Evolutionary conservation across 306 rosid genomes (phyloP).

Genomic region (Lotus japonicus): DNA sequence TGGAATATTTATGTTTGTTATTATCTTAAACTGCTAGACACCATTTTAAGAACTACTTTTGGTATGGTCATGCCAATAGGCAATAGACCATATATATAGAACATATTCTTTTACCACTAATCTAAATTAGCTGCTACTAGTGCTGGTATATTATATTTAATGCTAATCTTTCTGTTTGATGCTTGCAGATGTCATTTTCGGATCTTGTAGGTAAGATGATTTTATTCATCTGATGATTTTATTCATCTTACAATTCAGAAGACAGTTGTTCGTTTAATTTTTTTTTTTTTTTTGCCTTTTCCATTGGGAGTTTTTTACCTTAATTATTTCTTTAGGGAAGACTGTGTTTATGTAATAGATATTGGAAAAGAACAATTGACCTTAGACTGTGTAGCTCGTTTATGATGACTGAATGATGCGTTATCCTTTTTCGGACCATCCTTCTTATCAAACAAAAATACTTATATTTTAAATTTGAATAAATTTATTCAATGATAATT

Average conservation of each 20-base stretch:
- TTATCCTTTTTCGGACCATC: background rate
- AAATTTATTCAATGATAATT: too few relatives aligned
- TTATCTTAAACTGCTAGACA: background rate
- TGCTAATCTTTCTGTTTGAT: conserved; percentile 25
- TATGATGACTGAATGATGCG: background rate
- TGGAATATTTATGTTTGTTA: background rate
- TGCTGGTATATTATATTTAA: background rate
- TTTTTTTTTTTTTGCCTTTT: background rate
- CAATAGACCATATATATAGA: background rate
- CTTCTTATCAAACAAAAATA: too few relatives aligned
- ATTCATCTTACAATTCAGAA: conserved; percentile 3
- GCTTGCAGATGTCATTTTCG: conserved; percentile 81
- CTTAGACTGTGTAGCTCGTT: conserved; percentile 12
- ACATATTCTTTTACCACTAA: background rate
- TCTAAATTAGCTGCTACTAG: background rate
- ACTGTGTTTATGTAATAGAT: background rate
- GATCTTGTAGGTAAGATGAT: conserved; percentile 42
- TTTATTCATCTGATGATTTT: conserved; percentile 2
- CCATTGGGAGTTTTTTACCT: background rate
- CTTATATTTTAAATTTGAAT: too few relatives aligned
- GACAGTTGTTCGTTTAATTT: background rate
- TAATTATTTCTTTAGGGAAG: background rate
- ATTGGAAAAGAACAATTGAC: background rate
- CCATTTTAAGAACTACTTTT: background rate
- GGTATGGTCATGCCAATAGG: background rate